Percentiles rank a stretch among this genome's conserved stretches.
Evolutionary conservation across 129 eudicot genomes (phyloP).

Genomic region (Chrysanthemum lavandulifolium): DNA sequence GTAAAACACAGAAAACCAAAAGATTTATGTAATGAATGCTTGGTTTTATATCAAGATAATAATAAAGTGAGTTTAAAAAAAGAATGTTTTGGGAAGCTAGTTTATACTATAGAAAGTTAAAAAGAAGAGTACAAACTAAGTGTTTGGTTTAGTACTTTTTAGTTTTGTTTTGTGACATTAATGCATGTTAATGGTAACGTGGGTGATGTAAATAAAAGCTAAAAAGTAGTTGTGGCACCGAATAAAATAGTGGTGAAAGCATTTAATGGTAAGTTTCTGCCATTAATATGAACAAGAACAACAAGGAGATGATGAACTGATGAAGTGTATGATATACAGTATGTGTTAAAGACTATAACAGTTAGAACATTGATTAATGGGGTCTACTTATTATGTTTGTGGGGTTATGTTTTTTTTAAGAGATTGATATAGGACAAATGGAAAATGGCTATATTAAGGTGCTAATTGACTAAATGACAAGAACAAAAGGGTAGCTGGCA

Average conservation of each 20-base stretch:
- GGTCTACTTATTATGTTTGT: conserved; percentile 11
- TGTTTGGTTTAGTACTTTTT: not conserved
- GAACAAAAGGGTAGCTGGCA: conserved; percentile 32
- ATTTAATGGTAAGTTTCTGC: conserved; percentile 24
- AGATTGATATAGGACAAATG: conserved; percentile 23
- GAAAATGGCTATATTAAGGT: conserved; percentile 20
- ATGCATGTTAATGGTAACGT: conserved; percentile 23
- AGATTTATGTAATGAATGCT: conserved; percentile 36
- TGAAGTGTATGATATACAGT: not conserved
- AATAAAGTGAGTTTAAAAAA: conserved; percentile 27
- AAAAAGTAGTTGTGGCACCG: conserved; percentile 21
- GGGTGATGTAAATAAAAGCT: conserved; percentile 15
- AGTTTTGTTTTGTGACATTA: conserved; percentile 25
- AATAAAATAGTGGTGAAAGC: conserved; percentile 32
- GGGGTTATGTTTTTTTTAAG: conserved; percentile 14
- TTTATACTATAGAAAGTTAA: conserved; percentile 26
- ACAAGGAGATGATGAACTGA: not conserved
- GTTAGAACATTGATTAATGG: conserved; percentile 2
- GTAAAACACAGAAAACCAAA: conserved; percentile 8
- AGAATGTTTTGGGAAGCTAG: conserved; percentile 36
- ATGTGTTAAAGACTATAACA: not conserved
- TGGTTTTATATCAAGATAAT: conserved; percentile 12
- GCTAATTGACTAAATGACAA: conserved; percentile 31
- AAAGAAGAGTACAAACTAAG: conserved; percentile 21
- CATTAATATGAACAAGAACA: conserved; percentile 18